A percentile compares a stretch with the other conserved stretches of the same genome.
Conservation (phyloP, 2,329 filamentous ascomycete species). For the Dactylella cylindrospora region DNA sequence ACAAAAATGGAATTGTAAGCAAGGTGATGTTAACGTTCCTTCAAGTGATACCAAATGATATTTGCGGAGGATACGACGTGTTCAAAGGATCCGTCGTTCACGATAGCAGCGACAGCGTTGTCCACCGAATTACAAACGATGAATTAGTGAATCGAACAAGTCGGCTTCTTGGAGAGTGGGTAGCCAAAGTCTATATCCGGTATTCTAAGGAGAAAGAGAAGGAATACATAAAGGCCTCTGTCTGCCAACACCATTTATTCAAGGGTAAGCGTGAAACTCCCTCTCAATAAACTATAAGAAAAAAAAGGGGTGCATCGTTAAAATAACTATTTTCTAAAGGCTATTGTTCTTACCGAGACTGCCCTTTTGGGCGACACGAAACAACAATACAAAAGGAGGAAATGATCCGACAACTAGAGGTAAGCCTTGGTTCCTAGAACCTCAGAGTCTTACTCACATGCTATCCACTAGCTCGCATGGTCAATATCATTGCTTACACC, state of each 20-base stretch:
- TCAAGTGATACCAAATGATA: background rate
- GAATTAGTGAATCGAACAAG: background rate
- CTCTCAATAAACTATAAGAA: background rate
- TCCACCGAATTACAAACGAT: background rate
- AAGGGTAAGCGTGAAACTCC: background rate
- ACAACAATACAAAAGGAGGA: background rate
- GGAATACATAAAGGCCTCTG: background rate
- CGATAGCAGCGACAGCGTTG: background rate
- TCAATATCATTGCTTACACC: slow-evolving; percentile 3
- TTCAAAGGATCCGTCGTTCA: background rate
- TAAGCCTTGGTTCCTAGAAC: background rate
- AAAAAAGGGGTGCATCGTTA: background rate
- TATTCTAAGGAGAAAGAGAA: background rate
- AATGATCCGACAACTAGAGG: background rate
- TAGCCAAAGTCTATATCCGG: background rate
- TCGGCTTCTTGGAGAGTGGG: background rate
- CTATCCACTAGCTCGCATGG: slow-evolving; percentile 14
- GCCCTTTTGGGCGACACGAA: slow-evolving; percentile 1
- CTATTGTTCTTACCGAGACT: background rate
- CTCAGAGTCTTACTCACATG: too few relatives aligned
- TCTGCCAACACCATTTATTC: background rate
- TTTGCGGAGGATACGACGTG: background rate
- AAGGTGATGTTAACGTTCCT: background rate
- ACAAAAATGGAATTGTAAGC: background rate
- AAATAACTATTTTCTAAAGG: background rate